Percentiles rank a stretch among this genome's conserved stretches.
These are phyloP conservation scores for Calonectria naviculata DNA, from an alignment of 2,329 filamentous ascomycete genomes.

Conservation along the genomic window DNA sequence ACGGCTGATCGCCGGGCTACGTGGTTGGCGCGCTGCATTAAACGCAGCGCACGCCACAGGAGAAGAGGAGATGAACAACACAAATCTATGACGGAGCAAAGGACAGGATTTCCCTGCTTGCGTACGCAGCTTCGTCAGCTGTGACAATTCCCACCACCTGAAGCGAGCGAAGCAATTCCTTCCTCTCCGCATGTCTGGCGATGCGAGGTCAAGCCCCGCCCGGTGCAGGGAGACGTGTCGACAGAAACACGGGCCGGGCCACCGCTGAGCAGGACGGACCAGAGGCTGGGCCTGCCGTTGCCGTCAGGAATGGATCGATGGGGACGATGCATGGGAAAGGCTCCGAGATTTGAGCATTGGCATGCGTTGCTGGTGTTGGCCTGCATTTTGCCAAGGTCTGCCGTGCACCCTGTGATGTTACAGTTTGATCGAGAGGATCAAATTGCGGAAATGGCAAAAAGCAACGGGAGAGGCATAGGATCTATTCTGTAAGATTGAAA, in stretches of 20 bases:
- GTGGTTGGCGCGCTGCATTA: slow-evolving; percentile 1
- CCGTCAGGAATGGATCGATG: neutral
- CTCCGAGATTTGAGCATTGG: neutral
- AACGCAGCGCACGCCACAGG: neutral
- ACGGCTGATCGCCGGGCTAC: slow-evolving; percentile 9
- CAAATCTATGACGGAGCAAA: neutral
- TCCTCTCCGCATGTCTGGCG: neutral
- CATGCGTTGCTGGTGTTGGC: neutral
- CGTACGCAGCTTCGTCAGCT: neutral
- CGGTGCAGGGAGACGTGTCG: neutral
- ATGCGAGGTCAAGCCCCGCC: neutral
- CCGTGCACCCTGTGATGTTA: neutral
- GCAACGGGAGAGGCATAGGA: neutral
- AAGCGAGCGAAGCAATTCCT: neutral
- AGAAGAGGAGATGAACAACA: neutral
- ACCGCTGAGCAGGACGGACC: neutral
- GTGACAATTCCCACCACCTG: neutral
- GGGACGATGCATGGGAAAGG: neutral
- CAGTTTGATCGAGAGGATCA: neutral
- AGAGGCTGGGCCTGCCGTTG: neutral
- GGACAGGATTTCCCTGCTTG: neutral
- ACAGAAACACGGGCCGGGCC: neutral
- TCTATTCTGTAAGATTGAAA: neutral
- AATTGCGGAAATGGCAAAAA: neutral
- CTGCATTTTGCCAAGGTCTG: neutral